Evolutionary conservation across 352 stramenopile genomes (phyloP).

Genomic region (Phytophthora kernoviae): DNA sequence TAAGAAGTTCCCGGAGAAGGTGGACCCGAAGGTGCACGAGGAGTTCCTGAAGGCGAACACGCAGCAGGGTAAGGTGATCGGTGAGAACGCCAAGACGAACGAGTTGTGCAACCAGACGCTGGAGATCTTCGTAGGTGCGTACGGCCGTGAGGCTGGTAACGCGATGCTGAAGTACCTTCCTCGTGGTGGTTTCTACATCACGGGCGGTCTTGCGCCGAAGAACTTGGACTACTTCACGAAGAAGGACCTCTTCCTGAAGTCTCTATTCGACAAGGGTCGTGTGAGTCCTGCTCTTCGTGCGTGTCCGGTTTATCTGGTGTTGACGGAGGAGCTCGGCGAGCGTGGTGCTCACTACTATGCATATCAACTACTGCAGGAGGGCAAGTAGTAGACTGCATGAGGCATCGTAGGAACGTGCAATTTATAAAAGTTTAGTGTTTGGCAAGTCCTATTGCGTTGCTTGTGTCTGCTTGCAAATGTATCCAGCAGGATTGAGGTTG

Average conservation of each 20-base stretch:
- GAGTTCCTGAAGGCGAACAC: conserved; percentile 62
- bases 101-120: conserved; percentile 88
- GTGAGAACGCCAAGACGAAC: conserved; percentile 84
- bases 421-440: no score
- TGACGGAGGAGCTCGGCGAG: conserved; percentile 87
- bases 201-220: conserved; percentile 95
- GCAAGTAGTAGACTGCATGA: no score
- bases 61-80: conserved; percentile 76
- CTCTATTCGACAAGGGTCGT: conserved; percentile 87
- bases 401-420: no score
- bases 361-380: conserved; percentile 58
- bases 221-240: conserved; percentile 94
- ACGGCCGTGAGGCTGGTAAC: conserved; percentile 94
- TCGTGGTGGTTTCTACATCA: conserved; percentile 96
- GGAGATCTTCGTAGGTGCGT: conserved; percentile 95
- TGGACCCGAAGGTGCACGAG: conserved; percentile 75
- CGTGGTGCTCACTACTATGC: conserved; percentile 86
- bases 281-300: conserved; percentile 73
- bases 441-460: no score
- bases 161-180: conserved; percentile 95
- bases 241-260: conserved; percentile 72
- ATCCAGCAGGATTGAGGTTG: no score
- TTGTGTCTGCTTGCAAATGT: no score
- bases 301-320: conserved; percentile 85
- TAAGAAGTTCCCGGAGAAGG: conserved; percentile 88